Evolutionary conservation across 805 yeast genomes (phyloP).

Genomic region (Lipomyces orientalis): DNA sequence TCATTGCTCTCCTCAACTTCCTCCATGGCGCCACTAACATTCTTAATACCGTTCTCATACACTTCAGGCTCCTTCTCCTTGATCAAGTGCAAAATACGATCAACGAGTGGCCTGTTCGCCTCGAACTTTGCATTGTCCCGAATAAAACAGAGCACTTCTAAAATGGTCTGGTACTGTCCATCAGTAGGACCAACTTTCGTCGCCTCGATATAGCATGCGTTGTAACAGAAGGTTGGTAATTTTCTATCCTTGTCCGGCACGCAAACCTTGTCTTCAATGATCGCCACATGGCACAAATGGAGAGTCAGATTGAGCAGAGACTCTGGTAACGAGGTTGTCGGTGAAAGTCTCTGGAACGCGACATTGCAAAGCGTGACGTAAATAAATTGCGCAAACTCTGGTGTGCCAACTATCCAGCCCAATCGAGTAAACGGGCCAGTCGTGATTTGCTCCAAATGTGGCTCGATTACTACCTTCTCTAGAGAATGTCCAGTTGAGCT

Average conservation of each 20-base stretch:
- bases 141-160: constrained; percentile 28
- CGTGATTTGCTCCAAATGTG: constrained; percentile 49
- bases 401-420: constrained; percentile 37
- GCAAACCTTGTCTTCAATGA: constrained; percentile 50
- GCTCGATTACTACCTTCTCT: constrained; percentile 62
- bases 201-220: constrained; percentile 19
- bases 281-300: constrained; percentile 72
- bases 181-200: constrained; percentile 17
- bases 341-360: constrained; percentile 19
- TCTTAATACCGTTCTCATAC: constrained; percentile 37
- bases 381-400: constrained; percentile 37
- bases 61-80: constrained; percentile 27
- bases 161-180: constrained; percentile 22
- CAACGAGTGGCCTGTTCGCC: constrained; percentile 28
- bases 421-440: constrained; percentile 45
- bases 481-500: constrained; percentile 49
- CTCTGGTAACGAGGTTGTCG: constrained; percentile 53
- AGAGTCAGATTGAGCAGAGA: constrained; percentile 62
- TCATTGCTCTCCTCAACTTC: constrained; percentile 7
- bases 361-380: constrained; percentile 27
- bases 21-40: constrained; percentile 10
- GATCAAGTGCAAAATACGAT: constrained; percentile 31
- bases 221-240: constrained; percentile 26
- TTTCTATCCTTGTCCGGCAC: constrained; percentile 18
- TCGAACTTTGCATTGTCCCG: constrained; percentile 11